Conservation (phyloP, 2,329 filamentous ascomycete genomes). For the Moelleriella libera region DNA sequence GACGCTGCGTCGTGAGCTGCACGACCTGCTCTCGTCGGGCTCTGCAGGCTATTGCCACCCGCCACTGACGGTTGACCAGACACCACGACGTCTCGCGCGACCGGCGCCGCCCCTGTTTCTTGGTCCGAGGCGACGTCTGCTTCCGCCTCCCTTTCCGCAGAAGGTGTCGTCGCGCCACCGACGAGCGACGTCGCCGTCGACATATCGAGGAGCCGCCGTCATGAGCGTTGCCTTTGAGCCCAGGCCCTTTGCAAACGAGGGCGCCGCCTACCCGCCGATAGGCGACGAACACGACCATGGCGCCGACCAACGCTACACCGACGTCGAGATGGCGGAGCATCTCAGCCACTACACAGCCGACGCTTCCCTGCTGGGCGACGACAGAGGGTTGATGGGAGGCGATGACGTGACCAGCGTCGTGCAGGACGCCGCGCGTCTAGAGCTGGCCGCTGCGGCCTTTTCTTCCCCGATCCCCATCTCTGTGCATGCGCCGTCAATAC, state of each 20-base stretch:
- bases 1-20: conserved; percentile 6
- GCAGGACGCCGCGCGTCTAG: conserved; percentile 24
- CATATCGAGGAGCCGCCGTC: conserved; percentile 11
- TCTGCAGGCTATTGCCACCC: conserved; percentile 1
- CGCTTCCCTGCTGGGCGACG: conserved; percentile 8
- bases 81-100: conserved; percentile 4
- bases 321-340: conserved; percentile 27
- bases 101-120: conserved; percentile 2
- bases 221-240: conserved; percentile 41
- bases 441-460: conserved; percentile 19
- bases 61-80: conserved; percentile 1
- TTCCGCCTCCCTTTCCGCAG: conserved; percentile 3
- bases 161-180: conserved; percentile 4
- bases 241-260: conserved; percentile 32
- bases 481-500: conserved; percentile 15
- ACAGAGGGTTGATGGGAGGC: conserved; percentile 17
- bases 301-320: conserved; percentile 25
- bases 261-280: conserved; percentile 28
- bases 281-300: conserved; percentile 28
- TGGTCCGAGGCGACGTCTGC: conserved; percentile 1
- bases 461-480: conserved; percentile 19
- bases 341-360: conserved; percentile 29
- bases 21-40: conserved; percentile 2
- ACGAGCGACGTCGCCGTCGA: conserved; percentile 6
- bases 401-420: conserved; percentile 20